A percentile compares a stretch with the other conserved stretches of the same genome.
phyloP scores from a whole-genome alignment of 306 rosid species.

The Pachyrhizus erosus region DNA sequence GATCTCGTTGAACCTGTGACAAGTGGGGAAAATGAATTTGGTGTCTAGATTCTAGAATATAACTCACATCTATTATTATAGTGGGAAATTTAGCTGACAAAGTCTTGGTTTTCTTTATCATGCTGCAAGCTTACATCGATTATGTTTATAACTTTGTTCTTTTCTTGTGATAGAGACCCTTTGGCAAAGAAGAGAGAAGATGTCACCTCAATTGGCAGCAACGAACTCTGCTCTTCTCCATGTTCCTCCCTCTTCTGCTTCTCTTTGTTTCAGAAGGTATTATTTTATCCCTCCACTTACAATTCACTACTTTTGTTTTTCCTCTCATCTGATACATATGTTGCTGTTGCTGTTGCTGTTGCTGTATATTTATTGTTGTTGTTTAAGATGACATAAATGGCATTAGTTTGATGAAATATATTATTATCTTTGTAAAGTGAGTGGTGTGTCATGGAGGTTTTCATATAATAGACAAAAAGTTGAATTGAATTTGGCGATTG shows the following conservation, averaged over 20 bases:
- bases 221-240: neutral
- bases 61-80: too few relatives aligned
- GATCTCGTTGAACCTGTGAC: too few relatives aligned
- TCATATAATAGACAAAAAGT: neutral
- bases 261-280: neutral
- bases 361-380: neutral
- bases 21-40: too few relatives aligned
- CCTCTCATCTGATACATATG: neutral
- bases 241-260: conserved; percentile 14
- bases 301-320: neutral
- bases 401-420: neutral
- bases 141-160: neutral
- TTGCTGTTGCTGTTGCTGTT: neutral
- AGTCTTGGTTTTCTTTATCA: neutral
- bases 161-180: neutral
- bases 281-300: neutral
- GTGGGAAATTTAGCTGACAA: neutral
- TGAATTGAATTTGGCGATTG: neutral
- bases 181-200: neutral
- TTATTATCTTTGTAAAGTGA: neutral
- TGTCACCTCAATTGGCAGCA: conserved; percentile 14
- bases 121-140: neutral
- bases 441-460: too few relatives aligned
- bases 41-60: too few relatives aligned
- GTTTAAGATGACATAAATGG: neutral